Base-by-base conservation (phyloP, 1,284 basidiomycete species). In the Fereydounia khargensis region DNA sequence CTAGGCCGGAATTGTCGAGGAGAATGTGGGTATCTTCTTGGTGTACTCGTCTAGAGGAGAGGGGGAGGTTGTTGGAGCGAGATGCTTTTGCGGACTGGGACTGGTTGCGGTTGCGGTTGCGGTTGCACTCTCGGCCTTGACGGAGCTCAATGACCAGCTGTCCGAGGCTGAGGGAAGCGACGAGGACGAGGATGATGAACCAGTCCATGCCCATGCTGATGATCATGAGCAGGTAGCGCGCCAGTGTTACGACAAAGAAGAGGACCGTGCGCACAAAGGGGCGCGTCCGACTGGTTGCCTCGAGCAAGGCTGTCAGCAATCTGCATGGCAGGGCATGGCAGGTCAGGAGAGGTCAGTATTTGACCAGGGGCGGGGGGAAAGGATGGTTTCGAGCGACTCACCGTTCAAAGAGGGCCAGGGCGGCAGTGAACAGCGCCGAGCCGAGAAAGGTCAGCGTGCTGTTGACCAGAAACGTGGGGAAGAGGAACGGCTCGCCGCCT, bases 121-220 rank as follows among this genome's bases (percentile, higher is more conserved):
- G 8, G 25, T 8, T 27, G 25, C 14, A 27, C 25, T 27, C 25
- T 27, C 14, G 28, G 28, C 28, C 6, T n/a, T 31, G 13, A 11
- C 28, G 6, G 6, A 30, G 13, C 28, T 60, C 57, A 5, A 34
- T 46, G 6, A 36, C 6, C 1, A 42, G 1, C 23, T 54, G 44
- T 0, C 57, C 57, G 2, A 47, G 0, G 3, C 39, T 45, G 28
- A 54, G 25, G 1, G 51, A 51, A 0, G 24, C 11, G 3, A 60
- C 57, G 2, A 54, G 13, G 1, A 27, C 27, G 5, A 54, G 23
- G 8, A 60, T 21, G n/a, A 60, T 14, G 21, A 49, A 24, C 57
- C 57, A 60, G 32, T 60, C 57, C 57, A 60, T 60, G 4, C 57
- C 51, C 57, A 60, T 60, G 1, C 31, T 42, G 1, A 60, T 33